phyloP scores from a whole-genome alignment of 495 filamentous ascomycete genomes.

The Immersiella caudata region DNA sequence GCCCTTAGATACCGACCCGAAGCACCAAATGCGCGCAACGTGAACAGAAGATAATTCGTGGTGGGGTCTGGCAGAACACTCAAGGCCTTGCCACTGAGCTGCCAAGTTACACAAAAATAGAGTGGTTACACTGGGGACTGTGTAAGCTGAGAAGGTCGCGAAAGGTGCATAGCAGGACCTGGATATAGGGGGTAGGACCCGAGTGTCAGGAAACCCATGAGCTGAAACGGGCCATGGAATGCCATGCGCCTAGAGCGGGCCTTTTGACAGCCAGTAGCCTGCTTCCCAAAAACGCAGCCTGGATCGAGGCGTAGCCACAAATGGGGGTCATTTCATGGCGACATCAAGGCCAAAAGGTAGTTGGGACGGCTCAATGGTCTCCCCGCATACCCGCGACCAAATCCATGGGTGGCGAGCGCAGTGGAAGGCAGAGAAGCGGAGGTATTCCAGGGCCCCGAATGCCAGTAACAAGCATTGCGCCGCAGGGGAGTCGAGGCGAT shows the following conservation, averaged over 20 bases:
- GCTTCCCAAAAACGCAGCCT: neutral
- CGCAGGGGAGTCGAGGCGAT: neutral
- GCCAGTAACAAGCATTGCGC: neutral
- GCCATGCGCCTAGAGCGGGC: conserved; percentile 1
- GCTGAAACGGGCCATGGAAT: conserved; percentile 10
- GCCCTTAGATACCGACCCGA: neutral
- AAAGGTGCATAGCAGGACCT: conserved; percentile 11
- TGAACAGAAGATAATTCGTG: neutral
- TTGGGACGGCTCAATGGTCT: neutral
- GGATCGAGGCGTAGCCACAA: neutral
- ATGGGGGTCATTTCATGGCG: neutral
- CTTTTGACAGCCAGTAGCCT: neutral
- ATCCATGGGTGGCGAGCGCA: too few relatives aligned
- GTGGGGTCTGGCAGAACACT: neutral
- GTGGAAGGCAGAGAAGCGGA: too few relatives aligned
- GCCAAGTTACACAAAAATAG: neutral
- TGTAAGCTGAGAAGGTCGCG: conserved; percentile 7
- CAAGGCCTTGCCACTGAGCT: neutral
- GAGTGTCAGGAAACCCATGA: conserved; percentile 4
- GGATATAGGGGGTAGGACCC: conserved; percentile 4
- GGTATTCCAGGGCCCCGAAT: too few relatives aligned
- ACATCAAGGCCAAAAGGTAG: neutral
- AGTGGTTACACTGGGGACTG: neutral
- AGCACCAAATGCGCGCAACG: neutral
- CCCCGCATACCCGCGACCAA: neutral